phyloP scores from a whole-genome alignment of 2,329 filamentous ascomycete species.

The Ceratocystis diversiconidia region DNA sequence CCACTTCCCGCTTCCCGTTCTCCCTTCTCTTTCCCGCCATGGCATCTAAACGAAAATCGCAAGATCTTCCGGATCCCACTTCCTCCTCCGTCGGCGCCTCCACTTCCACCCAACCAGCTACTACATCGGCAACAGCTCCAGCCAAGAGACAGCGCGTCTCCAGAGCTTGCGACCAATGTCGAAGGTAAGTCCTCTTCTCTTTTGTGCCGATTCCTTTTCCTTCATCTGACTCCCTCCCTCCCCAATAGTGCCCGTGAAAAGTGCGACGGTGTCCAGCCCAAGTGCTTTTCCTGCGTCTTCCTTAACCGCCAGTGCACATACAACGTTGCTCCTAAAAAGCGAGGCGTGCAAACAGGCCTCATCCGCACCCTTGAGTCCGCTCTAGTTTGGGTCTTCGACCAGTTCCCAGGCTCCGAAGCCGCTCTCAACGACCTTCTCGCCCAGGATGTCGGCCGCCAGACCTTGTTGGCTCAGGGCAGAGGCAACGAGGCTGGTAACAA shows the following conservation, averaged over 20 bases:
- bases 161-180: constrained; percentile 54
- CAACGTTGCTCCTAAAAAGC: constrained; percentile 57
- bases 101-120: constrained; percentile 19
- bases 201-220: neutral
- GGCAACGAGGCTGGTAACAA: constrained; percentile 34
- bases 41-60: constrained; percentile 28
- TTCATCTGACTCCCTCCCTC: neutral
- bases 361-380: constrained; percentile 58
- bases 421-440: constrained; percentile 41
- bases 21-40: constrained; percentile 21
- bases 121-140: constrained; percentile 23
- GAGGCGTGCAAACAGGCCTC: constrained; percentile 68
- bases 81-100: constrained; percentile 21
- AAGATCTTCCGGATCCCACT: constrained; percentile 20
- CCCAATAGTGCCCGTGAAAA: constrained; percentile 46
- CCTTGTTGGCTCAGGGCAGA: constrained; percentile 37
- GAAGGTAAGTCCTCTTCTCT: constrained; percentile 24
- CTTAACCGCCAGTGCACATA: constrained; percentile 56
- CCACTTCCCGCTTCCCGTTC: neutral
- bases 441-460: constrained; percentile 30
- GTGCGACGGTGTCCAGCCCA: constrained; percentile 54
- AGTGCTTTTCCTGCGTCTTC: constrained; percentile 51
- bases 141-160: constrained; percentile 51
- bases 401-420: constrained; percentile 44
- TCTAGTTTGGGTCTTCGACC: constrained; percentile 51